Evolutionary conservation across 2,329 filamentous ascomycete genomes (phyloP), one percentile per base, ranked within the genome.

Genomic region (Pezicula neosporulosa): DNA sequence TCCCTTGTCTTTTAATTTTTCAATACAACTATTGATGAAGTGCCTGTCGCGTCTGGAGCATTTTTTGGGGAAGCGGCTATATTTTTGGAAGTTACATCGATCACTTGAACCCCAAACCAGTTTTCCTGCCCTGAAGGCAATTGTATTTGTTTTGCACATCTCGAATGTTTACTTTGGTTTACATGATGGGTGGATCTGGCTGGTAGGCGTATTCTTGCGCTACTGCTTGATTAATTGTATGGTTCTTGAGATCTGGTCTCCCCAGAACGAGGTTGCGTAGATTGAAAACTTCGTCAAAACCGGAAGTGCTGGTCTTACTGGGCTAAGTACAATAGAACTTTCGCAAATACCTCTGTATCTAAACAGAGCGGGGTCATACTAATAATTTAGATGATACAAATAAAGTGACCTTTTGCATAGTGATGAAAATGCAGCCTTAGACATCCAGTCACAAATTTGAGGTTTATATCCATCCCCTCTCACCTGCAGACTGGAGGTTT

Each of bases 11-110:
- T 85, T 88, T 57, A 72, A 71, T 1, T 85, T 63, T 72, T 73
- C 30, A 75, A 76, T 51, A 68, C 67, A 1, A 70, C 72, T 0
- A 58, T 55, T 3, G 63, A 60, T 54, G 59, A 53, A 19, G 63
- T 53, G 18, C 58, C 50, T 44, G 57, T 52, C 33, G 65, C 70
- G 6, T 87, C 86, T 56, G 75, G 87, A 16, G 81, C 75, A 1
- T 78, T 86, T 68, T 91, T 6, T 91, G 80, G 61, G 82, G 91
- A 43, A 91, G 91, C 60, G 88, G 88, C 1, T 91, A 84, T 68
- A 87, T 91, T 65, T 90, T 84, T 56, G 82, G 81, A 2, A 27
- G 42, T 4, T 44, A 44, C 42, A 30, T 81, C n/a, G 84, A 82
- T 62, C 86, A 90, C 56, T 75, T 91, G 89, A 89, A 0, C 89